Percentiles rank a stretch among this genome's conserved stretches.
Evolutionary conservation across 495 filamentous ascomycete genomes (phyloP).

Genomic region (Aspergillus mulundensis): DNA sequence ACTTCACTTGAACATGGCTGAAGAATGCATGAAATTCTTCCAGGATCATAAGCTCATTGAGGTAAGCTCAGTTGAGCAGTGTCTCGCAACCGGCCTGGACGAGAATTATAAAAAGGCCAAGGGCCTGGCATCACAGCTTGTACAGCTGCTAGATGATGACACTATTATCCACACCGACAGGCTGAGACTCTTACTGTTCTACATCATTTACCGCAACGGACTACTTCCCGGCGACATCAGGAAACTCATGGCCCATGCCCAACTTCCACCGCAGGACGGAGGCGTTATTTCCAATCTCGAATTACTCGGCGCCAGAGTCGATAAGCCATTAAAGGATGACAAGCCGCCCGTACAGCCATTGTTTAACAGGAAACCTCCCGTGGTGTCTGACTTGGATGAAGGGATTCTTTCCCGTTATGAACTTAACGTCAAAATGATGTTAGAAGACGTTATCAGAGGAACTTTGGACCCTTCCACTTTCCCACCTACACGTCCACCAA

Average conservation of each 20-base stretch:
- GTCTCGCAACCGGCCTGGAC: conserved; percentile 85
- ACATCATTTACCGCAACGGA: conserved; percentile 84
- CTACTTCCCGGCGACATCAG: conserved; percentile 79
- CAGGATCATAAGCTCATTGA: conserved; percentile 79
- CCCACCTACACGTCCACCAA: conserved; percentile 76
- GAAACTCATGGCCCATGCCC: conserved; percentile 79
- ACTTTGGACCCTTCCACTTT: conserved; percentile 59
- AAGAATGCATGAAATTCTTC: conserved; percentile 93
- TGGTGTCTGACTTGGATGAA: conserved; percentile 39
- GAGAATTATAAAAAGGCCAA: conserved; percentile 91
- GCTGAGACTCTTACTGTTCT: conserved; percentile 77
- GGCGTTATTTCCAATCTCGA: conserved; percentile 74
- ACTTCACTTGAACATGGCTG: conserved; percentile 94
- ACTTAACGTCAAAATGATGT: conserved; percentile 58
- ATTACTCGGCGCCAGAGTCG: conserved; percentile 71
- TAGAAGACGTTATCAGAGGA: conserved; percentile 61
- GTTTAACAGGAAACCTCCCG: conserved; percentile 57
- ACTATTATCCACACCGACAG: conserved; percentile 65
- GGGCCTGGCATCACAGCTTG: conserved; percentile 76
- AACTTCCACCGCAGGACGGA: conserved; percentile 67
- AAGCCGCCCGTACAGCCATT: conserved; percentile 59
- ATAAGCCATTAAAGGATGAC: conserved; percentile 71
- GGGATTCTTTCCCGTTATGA: conserved; percentile 49
- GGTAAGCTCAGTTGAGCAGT: conserved; percentile 80
- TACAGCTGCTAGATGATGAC: conserved; percentile 81